phyloP scores from a whole-genome alignment of 495 filamentous ascomycete genomes.

The Zalerion maritima region DNA sequence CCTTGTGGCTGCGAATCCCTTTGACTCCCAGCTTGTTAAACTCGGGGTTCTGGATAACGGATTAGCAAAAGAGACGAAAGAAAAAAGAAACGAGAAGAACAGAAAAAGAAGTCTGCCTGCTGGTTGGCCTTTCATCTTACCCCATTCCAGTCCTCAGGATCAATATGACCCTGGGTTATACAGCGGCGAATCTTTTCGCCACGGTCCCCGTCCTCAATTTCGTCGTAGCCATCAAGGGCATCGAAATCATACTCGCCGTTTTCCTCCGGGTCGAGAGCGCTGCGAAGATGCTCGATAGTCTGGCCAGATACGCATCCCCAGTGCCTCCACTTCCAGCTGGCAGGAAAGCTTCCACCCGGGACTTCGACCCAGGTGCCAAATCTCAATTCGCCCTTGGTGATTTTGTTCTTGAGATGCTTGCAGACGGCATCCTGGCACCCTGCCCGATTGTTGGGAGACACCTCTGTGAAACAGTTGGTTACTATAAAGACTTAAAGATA shows the following conservation, averaged over 20 bases:
- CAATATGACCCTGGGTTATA: constrained; percentile 55
- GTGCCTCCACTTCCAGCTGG: constrained; percentile 55
- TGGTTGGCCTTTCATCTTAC: constrained; percentile 45
- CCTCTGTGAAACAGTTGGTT: constrained; percentile 33
- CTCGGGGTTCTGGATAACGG: constrained; percentile 42
- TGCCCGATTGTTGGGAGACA: constrained; percentile 45
- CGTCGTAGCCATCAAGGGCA: constrained; percentile 56
- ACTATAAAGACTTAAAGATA: neutral
- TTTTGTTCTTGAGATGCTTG: constrained; percentile 48
- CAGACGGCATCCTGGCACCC: constrained; percentile 54
- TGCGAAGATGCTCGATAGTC: constrained; percentile 41
- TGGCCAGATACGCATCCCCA: constrained; percentile 76
- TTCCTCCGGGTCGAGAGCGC: constrained; percentile 17
- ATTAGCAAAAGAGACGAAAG: constrained; percentile 8
- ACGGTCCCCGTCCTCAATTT: constrained; percentile 39
- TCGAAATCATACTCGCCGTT: constrained; percentile 27
- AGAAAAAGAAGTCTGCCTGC: too few relatives aligned
- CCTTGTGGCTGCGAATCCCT: constrained; percentile 44
- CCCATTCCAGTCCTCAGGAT: constrained; percentile 63
- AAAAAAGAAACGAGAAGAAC: neutral
- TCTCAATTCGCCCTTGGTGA: constrained; percentile 62
- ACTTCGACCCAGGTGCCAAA: constrained; percentile 51
- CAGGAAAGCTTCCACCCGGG: constrained; percentile 20
- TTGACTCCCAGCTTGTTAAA: constrained; percentile 50
- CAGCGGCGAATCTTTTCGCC: constrained; percentile 49